phyloP scores from a whole-genome alignment of 495 filamentous ascomycete genomes.

The Hypoxylon trugodes region DNA sequence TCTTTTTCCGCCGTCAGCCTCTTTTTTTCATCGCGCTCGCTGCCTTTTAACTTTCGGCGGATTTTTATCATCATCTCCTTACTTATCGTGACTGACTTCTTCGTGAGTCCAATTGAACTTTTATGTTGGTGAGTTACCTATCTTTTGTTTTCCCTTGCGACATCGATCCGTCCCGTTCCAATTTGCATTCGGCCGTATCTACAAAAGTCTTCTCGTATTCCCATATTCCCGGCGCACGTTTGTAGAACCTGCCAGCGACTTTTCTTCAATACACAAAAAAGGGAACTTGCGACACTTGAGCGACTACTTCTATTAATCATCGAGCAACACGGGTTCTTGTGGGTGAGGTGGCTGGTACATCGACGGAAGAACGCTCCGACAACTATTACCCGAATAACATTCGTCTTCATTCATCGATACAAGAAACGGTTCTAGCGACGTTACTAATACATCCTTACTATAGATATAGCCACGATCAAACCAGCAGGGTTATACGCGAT shows the following conservation, averaged over 20 bases:
- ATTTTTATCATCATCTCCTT: slow-evolving; percentile 40
- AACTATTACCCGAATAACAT: neutral
- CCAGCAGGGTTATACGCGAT: slow-evolving; percentile 9
- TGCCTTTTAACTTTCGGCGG: slow-evolving; percentile 38
- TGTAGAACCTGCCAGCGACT: neutral
- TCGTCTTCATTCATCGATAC: neutral
- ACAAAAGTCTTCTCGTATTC: neutral
- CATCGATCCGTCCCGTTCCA: neutral
- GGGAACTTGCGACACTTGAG: neutral
- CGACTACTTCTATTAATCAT: neutral
- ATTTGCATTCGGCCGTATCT: neutral
- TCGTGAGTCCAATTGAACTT: slow-evolving; percentile 31
- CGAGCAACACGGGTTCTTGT: neutral
- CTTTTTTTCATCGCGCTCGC: slow-evolving; percentile 39
- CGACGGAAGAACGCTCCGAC: neutral
- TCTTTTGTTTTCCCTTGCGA: slow-evolving; percentile 15
- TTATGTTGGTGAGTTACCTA: slow-evolving; percentile 39
- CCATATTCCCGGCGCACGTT: slow-evolving; percentile 19
- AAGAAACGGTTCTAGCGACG: neutral
- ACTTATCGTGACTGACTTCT: slow-evolving; percentile 27
- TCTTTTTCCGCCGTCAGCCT: slow-evolving; percentile 42
- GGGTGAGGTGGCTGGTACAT: neutral
- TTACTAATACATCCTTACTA: slow-evolving; percentile 12
- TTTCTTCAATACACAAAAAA: neutral
- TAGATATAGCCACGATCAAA: slow-evolving; percentile 16